phyloP scores from a whole-genome alignment of 2,329 filamentous ascomycete genomes.

The Cladophialophora bantiana region DNA sequence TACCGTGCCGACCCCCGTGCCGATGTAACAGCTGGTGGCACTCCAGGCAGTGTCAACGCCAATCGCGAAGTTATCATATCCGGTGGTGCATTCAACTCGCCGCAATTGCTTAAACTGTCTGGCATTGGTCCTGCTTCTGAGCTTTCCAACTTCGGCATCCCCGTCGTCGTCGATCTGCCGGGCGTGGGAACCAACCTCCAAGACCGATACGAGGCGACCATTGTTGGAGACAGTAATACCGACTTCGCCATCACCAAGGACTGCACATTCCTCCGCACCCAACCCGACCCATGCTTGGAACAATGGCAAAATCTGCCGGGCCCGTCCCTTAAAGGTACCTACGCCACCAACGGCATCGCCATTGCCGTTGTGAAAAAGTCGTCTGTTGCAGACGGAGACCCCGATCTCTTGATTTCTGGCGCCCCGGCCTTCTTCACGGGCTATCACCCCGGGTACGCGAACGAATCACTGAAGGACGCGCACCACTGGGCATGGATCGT shows the following conservation, averaged over 20 bases:
- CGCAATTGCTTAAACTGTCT: constrained; percentile 69
- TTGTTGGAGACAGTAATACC: constrained; percentile 53
- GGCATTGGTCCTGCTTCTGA: constrained; percentile 66
- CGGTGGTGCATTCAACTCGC: constrained; percentile 67
- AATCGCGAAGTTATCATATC: constrained; percentile 56
- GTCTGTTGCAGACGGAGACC: constrained; percentile 51
- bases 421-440: constrained; percentile 62
- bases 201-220: constrained; percentile 62
- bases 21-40: constrained; percentile 42
- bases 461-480: constrained; percentile 51
- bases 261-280: constrained; percentile 44
- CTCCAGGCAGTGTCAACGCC: constrained; percentile 48
- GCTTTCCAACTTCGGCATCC: constrained; percentile 62
- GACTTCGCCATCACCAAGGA: constrained; percentile 46
- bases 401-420: constrained; percentile 64
- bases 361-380: constrained; percentile 44
- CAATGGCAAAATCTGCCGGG: constrained; percentile 50
- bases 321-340: constrained; percentile 49
- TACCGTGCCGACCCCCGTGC: constrained; percentile 56
- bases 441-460: constrained; percentile 63
- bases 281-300: constrained; percentile 52
- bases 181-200: constrained; percentile 71
- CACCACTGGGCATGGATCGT: constrained; percentile 57
- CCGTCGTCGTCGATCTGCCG: constrained; percentile 61
- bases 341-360: constrained; percentile 61